Evolutionary conservation across 2,329 filamentous ascomycete genomes (phyloP).

Genomic region (Cercospora canescens): DNA sequence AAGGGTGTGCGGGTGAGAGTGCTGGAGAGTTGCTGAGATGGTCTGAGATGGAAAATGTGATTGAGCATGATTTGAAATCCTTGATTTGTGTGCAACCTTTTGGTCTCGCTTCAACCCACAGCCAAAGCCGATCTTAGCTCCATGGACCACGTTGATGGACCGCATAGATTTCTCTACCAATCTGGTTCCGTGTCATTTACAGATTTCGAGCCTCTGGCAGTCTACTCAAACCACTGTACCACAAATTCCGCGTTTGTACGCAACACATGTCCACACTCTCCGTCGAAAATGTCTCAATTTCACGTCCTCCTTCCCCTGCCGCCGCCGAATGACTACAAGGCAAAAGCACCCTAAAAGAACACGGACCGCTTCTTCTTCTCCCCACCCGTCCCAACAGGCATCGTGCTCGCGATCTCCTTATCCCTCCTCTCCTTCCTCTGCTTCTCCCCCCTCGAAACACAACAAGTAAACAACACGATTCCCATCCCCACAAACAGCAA

Average conservation of each 20-base stretch:
- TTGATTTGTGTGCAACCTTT: neutral
- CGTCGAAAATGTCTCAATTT: too few species aligned
- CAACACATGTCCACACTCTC: too few species aligned
- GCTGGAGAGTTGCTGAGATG: neutral
- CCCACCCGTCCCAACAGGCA: neutral
- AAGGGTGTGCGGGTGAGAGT: neutral
- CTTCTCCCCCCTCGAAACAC: constrained; percentile 27
- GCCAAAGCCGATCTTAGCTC: too few species aligned
- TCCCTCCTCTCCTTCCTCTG: constrained; percentile 10
- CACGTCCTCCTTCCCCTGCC: too few species aligned
- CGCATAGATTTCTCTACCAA: too few species aligned
- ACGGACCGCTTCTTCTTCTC: neutral
- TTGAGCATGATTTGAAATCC: neutral
- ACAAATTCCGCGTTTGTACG: too few species aligned
- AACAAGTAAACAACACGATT: constrained; percentile 58
- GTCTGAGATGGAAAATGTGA: neutral
- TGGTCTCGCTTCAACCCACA: neutral
- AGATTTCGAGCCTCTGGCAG: too few species aligned
- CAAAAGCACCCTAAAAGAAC: neutral
- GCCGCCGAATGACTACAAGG: too few species aligned
- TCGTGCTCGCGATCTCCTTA: constrained; percentile 1
- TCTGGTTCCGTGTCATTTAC: too few species aligned
- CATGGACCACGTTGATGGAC: too few species aligned
- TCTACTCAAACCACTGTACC: neutral
- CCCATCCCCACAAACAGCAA: constrained; percentile 57